phyloP scores from a whole-genome alignment of 2,329 filamentous ascomycete genomes.

The Clarireedia homoeocarpa region DNA sequence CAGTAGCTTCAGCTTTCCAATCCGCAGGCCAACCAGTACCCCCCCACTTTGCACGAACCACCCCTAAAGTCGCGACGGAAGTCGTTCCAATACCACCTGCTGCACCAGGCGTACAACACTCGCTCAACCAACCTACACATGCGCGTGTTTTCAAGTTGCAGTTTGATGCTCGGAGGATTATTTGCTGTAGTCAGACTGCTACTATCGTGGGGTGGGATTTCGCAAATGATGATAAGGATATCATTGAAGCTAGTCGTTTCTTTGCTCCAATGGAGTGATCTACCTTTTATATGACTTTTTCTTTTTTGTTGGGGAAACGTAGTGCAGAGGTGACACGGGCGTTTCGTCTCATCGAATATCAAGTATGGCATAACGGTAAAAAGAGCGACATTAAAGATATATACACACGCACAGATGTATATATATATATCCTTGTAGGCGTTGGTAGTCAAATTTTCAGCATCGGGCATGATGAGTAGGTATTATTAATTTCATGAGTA shows the following conservation, averaged over 20 bases:
- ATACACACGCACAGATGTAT: too few species aligned
- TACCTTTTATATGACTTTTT: too few species aligned
- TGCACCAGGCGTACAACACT: background rate
- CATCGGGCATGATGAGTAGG: too few species aligned
- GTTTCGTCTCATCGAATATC: too few species aligned
- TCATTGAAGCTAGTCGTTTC: slow-evolving; percentile 70
- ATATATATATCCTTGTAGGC: too few species aligned
- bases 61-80: background rate
- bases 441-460: too few species aligned
- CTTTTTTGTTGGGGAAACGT: too few species aligned
- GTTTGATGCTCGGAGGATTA: slow-evolving; percentile 86
- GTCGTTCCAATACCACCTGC: slow-evolving; percentile 16
- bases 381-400: too few species aligned
- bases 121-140: slow-evolving; percentile 13
- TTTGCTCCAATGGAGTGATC: slow-evolving; percentile 56
- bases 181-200: slow-evolving; percentile 88
- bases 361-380: too few species aligned
- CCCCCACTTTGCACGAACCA: background rate
- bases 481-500: too few species aligned
- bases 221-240: slow-evolving; percentile 73
- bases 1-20: slow-evolving; percentile 2
- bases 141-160: slow-evolving; percentile 86
- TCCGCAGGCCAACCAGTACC: background rate
- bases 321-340: too few species aligned
- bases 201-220: slow-evolving; percentile 98